These are phyloP conservation scores for Trypanosoma conorhini DNA, from an alignment of 208 protist species.

Conservation along the genomic window DNA sequence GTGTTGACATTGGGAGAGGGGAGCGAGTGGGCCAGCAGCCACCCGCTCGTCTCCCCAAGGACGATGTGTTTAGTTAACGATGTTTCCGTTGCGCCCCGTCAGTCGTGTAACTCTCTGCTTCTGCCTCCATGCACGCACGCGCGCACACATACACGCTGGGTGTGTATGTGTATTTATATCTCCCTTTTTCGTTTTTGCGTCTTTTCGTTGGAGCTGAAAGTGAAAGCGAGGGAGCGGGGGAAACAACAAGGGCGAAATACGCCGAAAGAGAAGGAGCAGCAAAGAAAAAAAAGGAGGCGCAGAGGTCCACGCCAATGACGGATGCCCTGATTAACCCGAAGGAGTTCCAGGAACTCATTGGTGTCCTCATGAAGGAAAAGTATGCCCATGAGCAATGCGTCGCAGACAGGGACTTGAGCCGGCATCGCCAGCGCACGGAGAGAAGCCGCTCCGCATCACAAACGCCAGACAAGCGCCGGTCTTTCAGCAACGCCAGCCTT, in stretches of 20 bases:
- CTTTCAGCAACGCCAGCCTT: slow-evolving; percentile 9
- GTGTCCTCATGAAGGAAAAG: slow-evolving; percentile 16
- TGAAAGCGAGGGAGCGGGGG: too few relatives aligned
- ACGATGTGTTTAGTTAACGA: not conserved
- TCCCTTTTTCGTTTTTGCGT: too few relatives aligned
- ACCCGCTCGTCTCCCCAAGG: not conserved
- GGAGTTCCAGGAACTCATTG: slow-evolving; percentile 20
- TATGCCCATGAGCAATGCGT: slow-evolving; percentile 14
- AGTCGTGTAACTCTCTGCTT: not conserved
- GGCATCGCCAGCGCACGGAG: slow-evolving; percentile 17
- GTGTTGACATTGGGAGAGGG: not conserved
- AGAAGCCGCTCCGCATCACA: slow-evolving; percentile 15
- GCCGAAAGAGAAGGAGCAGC: not conserved
- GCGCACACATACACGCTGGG: not conserved
- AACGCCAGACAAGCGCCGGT: slow-evolving; percentile 12
- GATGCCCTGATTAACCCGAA: slow-evolving; percentile 7
- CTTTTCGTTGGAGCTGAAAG: not conserved
- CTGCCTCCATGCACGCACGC: not conserved
- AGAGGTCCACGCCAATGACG: not conserved
- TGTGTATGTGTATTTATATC: not conserved
- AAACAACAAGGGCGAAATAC: not conserved
- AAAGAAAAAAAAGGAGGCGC: not conserved
- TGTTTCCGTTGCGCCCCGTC: not conserved
- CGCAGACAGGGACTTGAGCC: slow-evolving; percentile 19
- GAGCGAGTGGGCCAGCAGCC: not conserved